Conservation (phyloP, 768 basidiomycete species). For the Hebeloma cylindrosporum region DNA sequence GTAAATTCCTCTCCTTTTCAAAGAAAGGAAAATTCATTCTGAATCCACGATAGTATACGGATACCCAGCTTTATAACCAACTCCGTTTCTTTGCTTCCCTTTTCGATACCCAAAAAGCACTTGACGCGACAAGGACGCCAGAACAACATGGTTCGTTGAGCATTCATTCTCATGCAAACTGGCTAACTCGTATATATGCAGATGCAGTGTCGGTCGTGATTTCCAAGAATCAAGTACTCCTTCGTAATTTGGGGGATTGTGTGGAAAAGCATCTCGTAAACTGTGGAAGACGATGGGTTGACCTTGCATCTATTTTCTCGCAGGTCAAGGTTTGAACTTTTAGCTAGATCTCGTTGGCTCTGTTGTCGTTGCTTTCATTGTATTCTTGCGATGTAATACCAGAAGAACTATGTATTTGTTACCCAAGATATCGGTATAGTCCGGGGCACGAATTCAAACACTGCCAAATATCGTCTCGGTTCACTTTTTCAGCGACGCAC, state of each 20-base stretch:
- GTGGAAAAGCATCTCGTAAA: slow-evolving; percentile 82
- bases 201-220: slow-evolving; percentile 37
- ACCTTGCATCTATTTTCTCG: slow-evolving; percentile 76
- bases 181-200: neutral
- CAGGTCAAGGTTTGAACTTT: slow-evolving; percentile 62
- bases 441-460: too few relatives aligned
- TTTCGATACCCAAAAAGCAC: slow-evolving; percentile 70
- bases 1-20: slow-evolving; percentile 40
- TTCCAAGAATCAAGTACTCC: slow-evolving; percentile 46
- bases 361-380: slow-evolving; percentile 9
- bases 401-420: too few relatives aligned
- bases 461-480: too few relatives aligned
- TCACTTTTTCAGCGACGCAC: too few relatives aligned
- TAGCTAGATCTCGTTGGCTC: neutral
- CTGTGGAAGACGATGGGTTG: slow-evolving; percentile 89
- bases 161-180: neutral
- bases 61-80: slow-evolving; percentile 85
- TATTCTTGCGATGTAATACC: neutral
- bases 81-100: slow-evolving; percentile 78
- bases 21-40: neutral
- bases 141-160: slow-evolving; percentile 38
- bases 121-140: slow-evolving; percentile 50
- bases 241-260: slow-evolving; percentile 52
- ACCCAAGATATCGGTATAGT: too few relatives aligned
- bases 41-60: slow-evolving; percentile 63